Percentiles rank a stretch among this genome's conserved stretches.
Evolutionary conservation across 768 basidiomycete species (phyloP).

Genomic region (Lactarius trivialis): DNA sequence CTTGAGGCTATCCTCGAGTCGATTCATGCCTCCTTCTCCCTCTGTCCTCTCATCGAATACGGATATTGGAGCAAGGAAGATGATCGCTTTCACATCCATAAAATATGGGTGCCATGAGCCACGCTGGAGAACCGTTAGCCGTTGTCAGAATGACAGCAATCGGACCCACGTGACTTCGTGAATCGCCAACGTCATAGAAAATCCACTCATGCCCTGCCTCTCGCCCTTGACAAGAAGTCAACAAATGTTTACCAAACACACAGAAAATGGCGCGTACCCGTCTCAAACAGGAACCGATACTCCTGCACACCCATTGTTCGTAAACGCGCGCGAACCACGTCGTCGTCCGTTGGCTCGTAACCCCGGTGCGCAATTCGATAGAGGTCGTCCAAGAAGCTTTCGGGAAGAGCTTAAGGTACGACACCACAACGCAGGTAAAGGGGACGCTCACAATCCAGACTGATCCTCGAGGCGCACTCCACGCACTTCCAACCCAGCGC

Average conservation of each 20-base stretch:
- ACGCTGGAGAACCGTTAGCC: background rate
- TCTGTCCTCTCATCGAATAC: slow-evolving; percentile 76
- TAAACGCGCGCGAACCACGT: slow-evolving; percentile 72
- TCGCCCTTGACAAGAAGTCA: background rate
- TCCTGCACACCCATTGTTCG: slow-evolving; percentile 77
- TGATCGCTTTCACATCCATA: slow-evolving; percentile 76
- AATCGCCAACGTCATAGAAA: slow-evolving; percentile 75
- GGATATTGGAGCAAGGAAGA: slow-evolving; percentile 75
- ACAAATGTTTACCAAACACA: background rate
- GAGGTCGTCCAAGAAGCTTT: slow-evolving; percentile 16
- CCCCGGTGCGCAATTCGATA: slow-evolving; percentile 10
- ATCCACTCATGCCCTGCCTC: slow-evolving; percentile 55
- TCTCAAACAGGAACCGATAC: slow-evolving; percentile 57
- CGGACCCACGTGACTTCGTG: slow-evolving; percentile 28
- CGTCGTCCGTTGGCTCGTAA: slow-evolving; percentile 59
- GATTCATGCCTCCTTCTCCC: slow-evolving; percentile 63
- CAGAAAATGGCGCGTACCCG: slow-evolving; percentile 39
- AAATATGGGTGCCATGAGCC: slow-evolving; percentile 69
- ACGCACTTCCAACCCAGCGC: slow-evolving; percentile 49
- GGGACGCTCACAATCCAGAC: slow-evolving; percentile 62
- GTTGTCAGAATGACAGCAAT: background rate
- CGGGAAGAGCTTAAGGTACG: background rate
- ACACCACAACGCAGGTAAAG: background rate
- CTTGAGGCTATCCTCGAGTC: slow-evolving; percentile 27
- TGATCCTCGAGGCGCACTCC: slow-evolving; percentile 53